Percentiles rank a stretch among this genome's conserved stretches.
These are phyloP conservation scores for Luvunga scandens DNA, from an alignment of 345 rosid genomes.

Conservation along the genomic window DNA sequence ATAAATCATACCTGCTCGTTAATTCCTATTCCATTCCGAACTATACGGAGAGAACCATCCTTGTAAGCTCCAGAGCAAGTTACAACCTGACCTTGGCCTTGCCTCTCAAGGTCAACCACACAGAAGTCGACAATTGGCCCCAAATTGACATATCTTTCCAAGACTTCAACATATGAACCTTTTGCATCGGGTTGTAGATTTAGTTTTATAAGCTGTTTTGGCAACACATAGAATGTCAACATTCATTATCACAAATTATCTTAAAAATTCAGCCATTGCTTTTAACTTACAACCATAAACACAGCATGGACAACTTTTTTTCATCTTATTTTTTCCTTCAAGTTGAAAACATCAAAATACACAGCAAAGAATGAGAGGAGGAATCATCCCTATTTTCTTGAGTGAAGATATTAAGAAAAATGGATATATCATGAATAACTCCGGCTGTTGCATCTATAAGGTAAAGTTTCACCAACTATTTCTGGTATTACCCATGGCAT, in stretches of 20 bases:
- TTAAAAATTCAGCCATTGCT: neutral
- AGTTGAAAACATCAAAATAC: neutral
- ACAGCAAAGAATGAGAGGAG: neutral
- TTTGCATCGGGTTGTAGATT: conserved; percentile 80
- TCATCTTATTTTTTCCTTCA: neutral
- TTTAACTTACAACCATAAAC: neutral
- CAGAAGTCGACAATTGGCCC: conserved; percentile 95
- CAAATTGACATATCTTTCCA: conserved; percentile 85
- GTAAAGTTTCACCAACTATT: neutral
- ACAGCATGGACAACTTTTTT: neutral
- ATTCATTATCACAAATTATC: neutral
- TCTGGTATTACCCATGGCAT: neutral
- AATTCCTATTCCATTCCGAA: conserved; percentile 96
- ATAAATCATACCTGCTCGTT: conserved; percentile 74
- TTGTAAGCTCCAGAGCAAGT: conserved; percentile 97
- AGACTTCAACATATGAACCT: conserved; percentile 85
- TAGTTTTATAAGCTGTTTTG: conserved; percentile 76
- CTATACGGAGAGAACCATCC: conserved; percentile 95
- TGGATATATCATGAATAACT: neutral
- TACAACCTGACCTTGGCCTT: conserved; percentile 98
- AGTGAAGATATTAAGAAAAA: neutral
- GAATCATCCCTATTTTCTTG: neutral
- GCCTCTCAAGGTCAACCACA: conserved; percentile 97
- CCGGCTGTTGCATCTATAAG: neutral
- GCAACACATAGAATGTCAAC: conserved; percentile 9